A percentile compares a stretch with the other conserved stretches of the same genome.
Conservation (phyloP, 495 filamentous ascomycete species). For the Chaetomium cochliodes region DNA sequence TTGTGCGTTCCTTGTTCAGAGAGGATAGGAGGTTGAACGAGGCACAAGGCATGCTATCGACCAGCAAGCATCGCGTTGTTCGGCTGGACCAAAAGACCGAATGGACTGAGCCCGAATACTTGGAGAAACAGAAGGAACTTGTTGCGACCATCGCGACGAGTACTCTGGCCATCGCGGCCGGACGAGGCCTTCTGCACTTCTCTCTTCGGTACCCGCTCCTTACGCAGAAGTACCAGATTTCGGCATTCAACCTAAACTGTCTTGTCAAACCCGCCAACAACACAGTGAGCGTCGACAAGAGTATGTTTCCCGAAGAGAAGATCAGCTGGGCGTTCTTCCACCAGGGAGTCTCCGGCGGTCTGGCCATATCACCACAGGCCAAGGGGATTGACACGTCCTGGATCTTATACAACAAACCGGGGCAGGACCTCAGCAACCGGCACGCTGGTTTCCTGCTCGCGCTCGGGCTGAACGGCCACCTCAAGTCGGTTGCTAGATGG, state of each 20-base stretch:
- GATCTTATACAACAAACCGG: constrained; percentile 96
- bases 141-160: constrained; percentile 80
- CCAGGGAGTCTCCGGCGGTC: constrained; percentile 82
- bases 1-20: constrained; percentile 82
- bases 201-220: constrained; percentile 78
- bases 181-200: constrained; percentile 80
- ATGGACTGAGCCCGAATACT: constrained; percentile 80
- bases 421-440: constrained; percentile 78
- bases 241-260: constrained; percentile 83
- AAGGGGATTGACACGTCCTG: constrained; percentile 96
- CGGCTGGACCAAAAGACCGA: constrained; percentile 70
- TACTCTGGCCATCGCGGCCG: constrained; percentile 82
- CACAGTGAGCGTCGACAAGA: constrained; percentile 82
- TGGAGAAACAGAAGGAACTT: constrained; percentile 90
- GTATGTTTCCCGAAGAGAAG: constrained; percentile 85
- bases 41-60: constrained; percentile 73
- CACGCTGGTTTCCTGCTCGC: constrained; percentile 93
- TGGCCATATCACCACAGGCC: constrained; percentile 85
- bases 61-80: constrained; percentile 70
- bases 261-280: constrained; percentile 88
- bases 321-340: constrained; percentile 98
- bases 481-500: constrained; percentile 93
- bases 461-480: constrained; percentile 91
- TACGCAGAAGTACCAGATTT: constrained; percentile 83
- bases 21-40: constrained; percentile 87